These are phyloP conservation scores for Beta corolliflora DNA, from an alignment of 179 eudicot species.

Conservation along the genomic window DNA sequence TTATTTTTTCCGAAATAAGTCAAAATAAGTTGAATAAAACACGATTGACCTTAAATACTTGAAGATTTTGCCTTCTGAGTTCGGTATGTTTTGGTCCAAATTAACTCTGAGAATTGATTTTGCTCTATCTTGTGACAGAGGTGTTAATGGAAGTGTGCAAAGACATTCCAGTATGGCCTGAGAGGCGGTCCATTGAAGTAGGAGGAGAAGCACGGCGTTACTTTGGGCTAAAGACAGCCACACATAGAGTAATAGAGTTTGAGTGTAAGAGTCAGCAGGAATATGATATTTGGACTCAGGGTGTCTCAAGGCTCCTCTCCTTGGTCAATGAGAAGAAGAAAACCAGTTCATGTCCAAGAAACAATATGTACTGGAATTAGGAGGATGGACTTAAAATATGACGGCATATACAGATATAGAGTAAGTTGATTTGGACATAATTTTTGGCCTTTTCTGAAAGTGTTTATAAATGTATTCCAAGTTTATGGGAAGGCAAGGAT, in stretches of 20 bases:
- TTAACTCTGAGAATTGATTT: neutral
- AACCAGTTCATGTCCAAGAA: constrained; percentile 19
- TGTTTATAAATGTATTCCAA: neutral
- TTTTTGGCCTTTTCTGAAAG: neutral
- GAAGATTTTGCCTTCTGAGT: neutral
- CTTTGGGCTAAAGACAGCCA: constrained; percentile 67
- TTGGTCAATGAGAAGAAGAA: constrained; percentile 47
- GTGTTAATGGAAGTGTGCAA: constrained; percentile 64
- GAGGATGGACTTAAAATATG: neutral
- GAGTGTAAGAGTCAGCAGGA: constrained; percentile 69
- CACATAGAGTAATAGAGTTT: constrained; percentile 67
- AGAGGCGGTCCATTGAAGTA: constrained; percentile 21
- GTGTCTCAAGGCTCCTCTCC: constrained; percentile 64
- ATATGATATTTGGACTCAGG: constrained; percentile 74
- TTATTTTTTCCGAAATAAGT: no score
- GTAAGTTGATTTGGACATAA: neutral
- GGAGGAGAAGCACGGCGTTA: constrained; percentile 61
- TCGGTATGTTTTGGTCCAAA: neutral
- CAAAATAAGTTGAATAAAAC: no score
- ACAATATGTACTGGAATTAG: constrained; percentile 34
- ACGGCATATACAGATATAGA: constrained; percentile 9
- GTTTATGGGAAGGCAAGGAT: constrained; percentile 9
- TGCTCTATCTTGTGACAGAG: constrained; percentile 38
- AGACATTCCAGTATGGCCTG: constrained; percentile 66
- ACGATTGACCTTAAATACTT: no score